A percentile compares a stretch with the other conserved stretches of the same genome.
phyloP scores from a whole-genome alignment of 176 grass and related monocot genomes.

The Eragrostis nindensis region DNA sequence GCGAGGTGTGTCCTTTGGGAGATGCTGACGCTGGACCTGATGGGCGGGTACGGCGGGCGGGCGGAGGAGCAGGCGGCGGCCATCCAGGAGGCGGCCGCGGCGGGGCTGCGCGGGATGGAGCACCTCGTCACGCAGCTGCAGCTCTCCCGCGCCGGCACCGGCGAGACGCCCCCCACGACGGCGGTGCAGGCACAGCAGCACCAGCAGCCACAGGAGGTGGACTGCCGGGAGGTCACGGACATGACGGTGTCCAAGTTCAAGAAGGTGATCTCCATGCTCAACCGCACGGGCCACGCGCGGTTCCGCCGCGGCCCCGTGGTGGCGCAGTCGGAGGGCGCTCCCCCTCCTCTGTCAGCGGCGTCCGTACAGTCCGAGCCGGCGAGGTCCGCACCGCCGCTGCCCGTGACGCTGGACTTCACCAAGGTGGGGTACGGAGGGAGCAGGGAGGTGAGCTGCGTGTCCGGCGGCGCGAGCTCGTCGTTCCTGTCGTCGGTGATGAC shows the following conservation, averaged over 20 bases:
- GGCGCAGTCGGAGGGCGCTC: slow-evolving; percentile 37
- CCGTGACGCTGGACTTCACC: slow-evolving; percentile 58
- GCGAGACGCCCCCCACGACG: background rate
- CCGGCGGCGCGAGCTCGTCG: slow-evolving; percentile 71
- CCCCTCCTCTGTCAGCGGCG: background rate
- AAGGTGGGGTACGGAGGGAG: slow-evolving; percentile 28
- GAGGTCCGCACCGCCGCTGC: background rate
- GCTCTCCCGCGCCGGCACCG: slow-evolving; percentile 51
- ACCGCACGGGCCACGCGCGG: slow-evolving; percentile 84
- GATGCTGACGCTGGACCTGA: slow-evolving; percentile 61
- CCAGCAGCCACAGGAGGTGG: background rate
- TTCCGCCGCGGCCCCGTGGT: slow-evolving; percentile 70
- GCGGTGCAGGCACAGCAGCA: background rate
- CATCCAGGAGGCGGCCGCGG: slow-evolving; percentile 76
- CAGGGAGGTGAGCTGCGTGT: slow-evolving; percentile 12
- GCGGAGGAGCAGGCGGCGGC: slow-evolving; percentile 72
- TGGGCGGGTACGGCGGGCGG: slow-evolving; percentile 52
- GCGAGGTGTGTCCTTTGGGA: background rate
- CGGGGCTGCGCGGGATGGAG: slow-evolving; percentile 71
- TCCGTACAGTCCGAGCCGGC: background rate
- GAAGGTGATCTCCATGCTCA: slow-evolving; percentile 87
- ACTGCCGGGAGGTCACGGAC: slow-evolving; percentile 81
- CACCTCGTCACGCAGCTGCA: slow-evolving; percentile 73
- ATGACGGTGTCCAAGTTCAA: slow-evolving; percentile 83
- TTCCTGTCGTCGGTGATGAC: slow-evolving; percentile 71